phyloP scores from a whole-genome alignment of 768 basidiomycete genomes.

The Suillus subaureus region DNA sequence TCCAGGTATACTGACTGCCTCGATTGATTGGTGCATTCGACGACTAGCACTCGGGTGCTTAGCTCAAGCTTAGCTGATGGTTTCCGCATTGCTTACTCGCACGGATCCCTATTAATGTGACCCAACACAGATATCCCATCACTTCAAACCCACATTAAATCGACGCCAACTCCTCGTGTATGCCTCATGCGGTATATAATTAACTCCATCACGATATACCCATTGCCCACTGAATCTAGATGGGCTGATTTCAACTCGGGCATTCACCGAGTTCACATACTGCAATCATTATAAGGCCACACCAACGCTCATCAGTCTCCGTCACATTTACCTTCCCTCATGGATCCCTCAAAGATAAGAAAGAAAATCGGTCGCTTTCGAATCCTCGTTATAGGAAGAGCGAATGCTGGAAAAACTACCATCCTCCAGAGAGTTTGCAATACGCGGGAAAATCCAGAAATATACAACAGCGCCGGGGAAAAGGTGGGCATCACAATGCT shows the following conservation, averaged over 20 bases:
- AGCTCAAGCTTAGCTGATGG: too few relatives aligned
- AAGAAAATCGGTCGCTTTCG: slow-evolving; percentile 30
- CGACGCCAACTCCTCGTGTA: not conserved
- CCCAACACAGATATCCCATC: not conserved
- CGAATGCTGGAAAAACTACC: slow-evolving; percentile 45
- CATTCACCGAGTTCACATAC: not conserved
- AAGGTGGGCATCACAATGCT: slow-evolving; percentile 13
- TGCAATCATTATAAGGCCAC: not conserved
- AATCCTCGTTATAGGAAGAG: slow-evolving; percentile 43
- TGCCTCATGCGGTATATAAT: not conserved
- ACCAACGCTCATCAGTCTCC: not conserved
- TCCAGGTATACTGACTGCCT: too few relatives aligned
- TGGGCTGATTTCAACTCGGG: not conserved
- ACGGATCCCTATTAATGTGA: not conserved
- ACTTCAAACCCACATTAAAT: not conserved
- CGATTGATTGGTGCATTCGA: too few relatives aligned
- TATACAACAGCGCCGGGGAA: slow-evolving; percentile 24
- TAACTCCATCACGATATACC: not conserved
- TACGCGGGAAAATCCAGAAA: slow-evolving; percentile 33
- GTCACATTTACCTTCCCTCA: not conserved
- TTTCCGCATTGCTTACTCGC: not conserved
- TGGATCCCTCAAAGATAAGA: slow-evolving; percentile 7
- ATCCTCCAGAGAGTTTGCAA: slow-evolving; percentile 41
- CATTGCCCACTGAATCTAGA: not conserved
- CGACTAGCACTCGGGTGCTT: too few relatives aligned